These are phyloP conservation scores for Suhomyces sp. DNA, from an alignment of 805 yeast species.

Conservation along the genomic window DNA sequence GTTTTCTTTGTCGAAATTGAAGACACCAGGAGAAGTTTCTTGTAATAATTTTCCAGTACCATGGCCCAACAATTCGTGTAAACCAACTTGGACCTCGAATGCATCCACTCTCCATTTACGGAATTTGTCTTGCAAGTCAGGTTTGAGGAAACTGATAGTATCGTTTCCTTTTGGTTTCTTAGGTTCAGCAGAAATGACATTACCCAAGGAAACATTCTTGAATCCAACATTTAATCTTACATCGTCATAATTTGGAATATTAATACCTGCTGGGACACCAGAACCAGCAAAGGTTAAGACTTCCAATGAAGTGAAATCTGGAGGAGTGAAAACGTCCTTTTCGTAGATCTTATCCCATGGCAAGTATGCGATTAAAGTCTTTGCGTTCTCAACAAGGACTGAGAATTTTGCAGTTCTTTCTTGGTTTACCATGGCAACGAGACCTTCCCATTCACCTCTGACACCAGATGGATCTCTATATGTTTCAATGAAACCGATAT, in stretches of 20 bases:
- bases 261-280: slow-evolving; percentile 91
- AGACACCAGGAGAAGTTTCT: slow-evolving; percentile 54
- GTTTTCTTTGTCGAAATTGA: slow-evolving; percentile 69
- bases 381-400: slow-evolving; percentile 65
- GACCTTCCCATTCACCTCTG: slow-evolving; percentile 91
- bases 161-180: slow-evolving; percentile 63
- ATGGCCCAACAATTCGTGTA: slow-evolving; percentile 88
- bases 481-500: slow-evolving; percentile 89
- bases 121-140: slow-evolving; percentile 54
- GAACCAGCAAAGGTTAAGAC: slow-evolving; percentile 87
- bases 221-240: slow-evolving; percentile 81
- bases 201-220: slow-evolving; percentile 87
- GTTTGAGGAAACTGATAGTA: slow-evolving; percentile 64
- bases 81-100: slow-evolving; percentile 91
- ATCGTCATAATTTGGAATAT: slow-evolving; percentile 90
- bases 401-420: slow-evolving; percentile 82
- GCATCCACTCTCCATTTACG: slow-evolving; percentile 76
- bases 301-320: slow-evolving; percentile 89
- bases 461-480: slow-evolving; percentile 91
- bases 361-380: slow-evolving; percentile 57
- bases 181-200: slow-evolving; percentile 70
- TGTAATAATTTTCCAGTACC: slow-evolving; percentile 83
- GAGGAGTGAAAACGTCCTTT: slow-evolving; percentile 84
- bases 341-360: slow-evolving; percentile 82
- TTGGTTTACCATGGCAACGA: slow-evolving; percentile 86